Conservation (phyloP, 768 basidiomycete species). For the Rhodocollybia butyracea region DNA sequence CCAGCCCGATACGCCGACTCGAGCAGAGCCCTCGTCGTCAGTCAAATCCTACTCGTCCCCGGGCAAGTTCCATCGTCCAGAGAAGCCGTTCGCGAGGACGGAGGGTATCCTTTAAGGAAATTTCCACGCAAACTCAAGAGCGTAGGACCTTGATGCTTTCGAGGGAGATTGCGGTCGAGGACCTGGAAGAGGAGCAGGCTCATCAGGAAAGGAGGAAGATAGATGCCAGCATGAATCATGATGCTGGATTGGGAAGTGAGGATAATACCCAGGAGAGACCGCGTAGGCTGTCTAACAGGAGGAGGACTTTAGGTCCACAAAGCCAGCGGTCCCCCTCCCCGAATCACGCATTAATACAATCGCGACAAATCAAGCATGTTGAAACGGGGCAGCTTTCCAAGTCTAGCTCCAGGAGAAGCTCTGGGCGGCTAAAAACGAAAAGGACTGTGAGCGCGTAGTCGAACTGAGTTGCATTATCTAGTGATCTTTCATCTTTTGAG, state of each 20-base stretch:
- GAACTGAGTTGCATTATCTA: no score
- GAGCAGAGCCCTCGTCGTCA: not conserved
- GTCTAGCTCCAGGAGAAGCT: no score
- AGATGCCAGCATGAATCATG: not conserved
- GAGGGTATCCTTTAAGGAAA: slow-evolving; percentile 1
- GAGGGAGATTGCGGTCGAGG: not conserved
- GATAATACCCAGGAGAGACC: no score
- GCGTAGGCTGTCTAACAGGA: no score
- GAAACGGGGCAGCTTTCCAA: no score
- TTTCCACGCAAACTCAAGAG: not conserved
- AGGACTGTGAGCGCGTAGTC: no score
- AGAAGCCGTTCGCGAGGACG: not conserved
- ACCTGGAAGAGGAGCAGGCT: not conserved
- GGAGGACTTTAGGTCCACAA: no score
- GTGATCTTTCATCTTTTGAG: no score
- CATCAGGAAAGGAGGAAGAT: not conserved
- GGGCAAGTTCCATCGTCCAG: not conserved
- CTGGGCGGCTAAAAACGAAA: no score
- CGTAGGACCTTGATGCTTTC: not conserved
- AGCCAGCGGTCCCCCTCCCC: no score
- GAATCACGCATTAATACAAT: no score
- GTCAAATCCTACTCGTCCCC: not conserved
- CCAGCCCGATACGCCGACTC: not conserved
- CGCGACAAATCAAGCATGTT: no score
- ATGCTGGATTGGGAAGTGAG: not conserved